Evolutionary conservation across 176 grass and related monocot species (phyloP).

Genomic region (Metroxylon sagu): DNA sequence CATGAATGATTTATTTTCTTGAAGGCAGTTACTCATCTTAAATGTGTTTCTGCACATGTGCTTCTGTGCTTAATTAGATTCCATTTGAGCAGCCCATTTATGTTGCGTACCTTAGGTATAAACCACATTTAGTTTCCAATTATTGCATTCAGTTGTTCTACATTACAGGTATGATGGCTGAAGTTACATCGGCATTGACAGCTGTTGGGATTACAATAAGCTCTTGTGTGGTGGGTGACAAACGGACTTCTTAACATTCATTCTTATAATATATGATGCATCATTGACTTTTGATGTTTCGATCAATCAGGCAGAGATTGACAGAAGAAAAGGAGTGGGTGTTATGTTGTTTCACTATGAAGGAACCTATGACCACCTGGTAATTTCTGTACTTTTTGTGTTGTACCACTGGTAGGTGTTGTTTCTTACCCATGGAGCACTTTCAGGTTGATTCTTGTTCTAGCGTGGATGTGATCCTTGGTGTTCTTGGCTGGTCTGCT

Average conservation of each 20-base stretch:
- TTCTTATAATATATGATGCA: slow-evolving; percentile 2
- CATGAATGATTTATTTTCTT: too few relatives aligned
- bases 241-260: slow-evolving; percentile 11
- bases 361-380: slow-evolving; percentile 66
- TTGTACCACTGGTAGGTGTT: slow-evolving; percentile 7
- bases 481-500: slow-evolving; percentile 71
- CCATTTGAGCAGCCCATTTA: too few relatives aligned
- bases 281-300: background rate
- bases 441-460: slow-evolving; percentile 55
- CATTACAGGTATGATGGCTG: slow-evolving; percentile 81
- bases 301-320: slow-evolving; percentile 52
- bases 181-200: slow-evolving; percentile 74
- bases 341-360: slow-evolving; percentile 78
- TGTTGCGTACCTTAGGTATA: too few relatives aligned
- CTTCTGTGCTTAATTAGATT: too few relatives aligned
- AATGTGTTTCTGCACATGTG: too few relatives aligned
- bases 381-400: slow-evolving; percentile 25
- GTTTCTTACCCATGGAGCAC: slow-evolving; percentile 14
- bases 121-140: background rate
- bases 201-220: slow-evolving; percentile 75
- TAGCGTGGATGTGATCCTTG: slow-evolving; percentile 58
- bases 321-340: slow-evolving; percentile 67
- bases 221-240: slow-evolving; percentile 67
- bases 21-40: too few relatives aligned
- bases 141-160: slow-evolving; percentile 18